Evolutionary conservation across 371 early-diverging fungal species (phyloP).

Genomic region (Nematocida ausubeli): DNA sequence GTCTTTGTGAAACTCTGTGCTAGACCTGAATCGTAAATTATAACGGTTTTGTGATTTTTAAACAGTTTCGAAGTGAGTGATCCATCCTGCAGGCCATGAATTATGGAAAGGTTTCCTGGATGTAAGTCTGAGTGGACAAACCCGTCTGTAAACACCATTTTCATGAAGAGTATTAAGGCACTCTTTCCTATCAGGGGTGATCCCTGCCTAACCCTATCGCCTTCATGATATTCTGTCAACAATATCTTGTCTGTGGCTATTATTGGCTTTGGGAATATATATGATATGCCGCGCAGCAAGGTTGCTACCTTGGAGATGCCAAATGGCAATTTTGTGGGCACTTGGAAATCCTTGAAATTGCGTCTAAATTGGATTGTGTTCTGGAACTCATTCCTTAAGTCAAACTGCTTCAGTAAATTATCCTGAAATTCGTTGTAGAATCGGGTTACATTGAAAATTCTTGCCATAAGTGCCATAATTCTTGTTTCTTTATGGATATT

Average conservation of each 20-base stretch:
- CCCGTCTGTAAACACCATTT: constrained; percentile 72
- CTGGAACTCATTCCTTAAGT: constrained; percentile 75
- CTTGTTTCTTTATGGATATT: constrained; percentile 72
- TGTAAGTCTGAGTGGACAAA: constrained; percentile 58
- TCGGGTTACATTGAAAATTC: constrained; percentile 77
- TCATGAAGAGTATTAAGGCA: constrained; percentile 69
- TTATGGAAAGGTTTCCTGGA: constrained; percentile 46
- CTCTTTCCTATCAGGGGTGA: constrained; percentile 62
- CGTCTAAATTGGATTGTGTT: constrained; percentile 73
- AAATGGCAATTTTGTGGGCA: not conserved
- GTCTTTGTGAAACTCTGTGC: constrained; percentile 7
- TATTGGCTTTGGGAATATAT: constrained; percentile 55
- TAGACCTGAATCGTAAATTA: constrained; percentile 52
- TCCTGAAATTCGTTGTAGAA: constrained; percentile 77
- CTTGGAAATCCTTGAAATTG: constrained; percentile 69
- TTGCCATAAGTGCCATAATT: constrained; percentile 4
- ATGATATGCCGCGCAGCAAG: constrained; percentile 30
- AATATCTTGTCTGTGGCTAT: constrained; percentile 45
- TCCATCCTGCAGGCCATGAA: not conserved
- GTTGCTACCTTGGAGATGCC: not conserved
- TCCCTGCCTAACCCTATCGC: constrained; percentile 64
- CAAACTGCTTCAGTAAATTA: constrained; percentile 84
- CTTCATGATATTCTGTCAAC: constrained; percentile 26
- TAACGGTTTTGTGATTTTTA: not conserved
- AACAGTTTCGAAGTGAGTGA: not conserved